Evolutionary conservation across 2,329 filamentous ascomycete genomes (phyloP), one percentile per base, ranked within the genome.

Genomic region (Trichophyton simii): DNA sequence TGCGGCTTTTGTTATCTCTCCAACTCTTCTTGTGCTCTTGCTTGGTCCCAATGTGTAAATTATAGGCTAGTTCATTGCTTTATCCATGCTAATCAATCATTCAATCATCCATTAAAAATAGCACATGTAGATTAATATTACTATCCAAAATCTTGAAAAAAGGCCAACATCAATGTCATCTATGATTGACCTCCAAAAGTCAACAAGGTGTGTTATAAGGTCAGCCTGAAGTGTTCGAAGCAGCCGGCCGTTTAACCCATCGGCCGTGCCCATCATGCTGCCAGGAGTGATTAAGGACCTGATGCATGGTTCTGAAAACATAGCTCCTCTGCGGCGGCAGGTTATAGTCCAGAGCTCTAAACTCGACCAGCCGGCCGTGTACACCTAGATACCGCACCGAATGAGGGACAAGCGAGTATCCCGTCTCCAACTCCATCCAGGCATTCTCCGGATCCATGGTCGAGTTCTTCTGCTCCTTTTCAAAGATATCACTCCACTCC

Each of bases 401-500:
- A 62, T 73, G 71, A 8, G 71, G 72, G 31, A 84, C 73, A 36
- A 79, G 68, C 2, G 72, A 73, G 67, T 83, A 83, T 0, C 77
- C 72, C 1, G 77, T 78, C 62, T 80, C 76, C 13, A 81, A 77
- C 68, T 84, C 81, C 72, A 80, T 78, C 80, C 82, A 83, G 0
- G 74, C 73, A 62, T 77, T 75, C 22, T 73, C 74, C 6, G 73
- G 69, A 44, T 77, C 74, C 65, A 76, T 68, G 0, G 72, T 73
- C 2, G 71, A 72, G 46, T 57, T 57, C 41, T 71, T 67, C 20
- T 72, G 69, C 58, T 75, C 72, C n/a, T 75, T 64, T 54, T 76
- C 73, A 7, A 77, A 70, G 1, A 69, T 65, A 9, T 69, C 74
- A 66, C 73, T 72, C 20, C 68, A 61, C 1, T 63, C 63, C 3